A percentile compares a stretch with the other conserved stretches of the same genome.
phyloP scores from a whole-genome alignment of 2,329 filamentous ascomycete genomes.

The Teratosphaeria nubilosa region DNA sequence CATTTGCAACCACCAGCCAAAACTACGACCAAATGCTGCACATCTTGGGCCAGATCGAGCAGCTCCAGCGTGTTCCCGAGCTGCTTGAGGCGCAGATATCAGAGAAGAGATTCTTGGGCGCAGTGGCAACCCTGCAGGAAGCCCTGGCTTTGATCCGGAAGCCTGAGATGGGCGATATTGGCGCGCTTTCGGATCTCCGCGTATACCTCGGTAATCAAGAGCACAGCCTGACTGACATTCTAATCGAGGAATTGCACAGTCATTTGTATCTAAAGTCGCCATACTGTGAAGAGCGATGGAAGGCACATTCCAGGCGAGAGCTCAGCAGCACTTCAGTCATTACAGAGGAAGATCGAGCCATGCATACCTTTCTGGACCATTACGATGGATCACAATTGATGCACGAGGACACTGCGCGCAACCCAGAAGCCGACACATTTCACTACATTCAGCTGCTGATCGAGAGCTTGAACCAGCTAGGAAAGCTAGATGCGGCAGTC shows the following conservation, averaged over 20 bases:
- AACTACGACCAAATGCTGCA: conserved; percentile 85
- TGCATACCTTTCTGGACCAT: conserved; percentile 49
- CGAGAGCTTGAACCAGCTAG: conserved; percentile 82
- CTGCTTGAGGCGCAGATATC: conserved; percentile 89
- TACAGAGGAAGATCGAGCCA: conserved; percentile 41
- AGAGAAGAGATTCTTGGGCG: conserved; percentile 87
- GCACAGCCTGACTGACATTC: conserved; percentile 78
- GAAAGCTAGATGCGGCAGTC: conserved; percentile 72
- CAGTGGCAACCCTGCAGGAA: conserved; percentile 84
- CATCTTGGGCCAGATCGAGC: conserved; percentile 61
- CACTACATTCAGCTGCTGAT: conserved; percentile 81
- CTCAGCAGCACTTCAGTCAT: background rate
- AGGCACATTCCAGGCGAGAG: conserved; percentile 54
- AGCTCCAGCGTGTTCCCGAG: conserved; percentile 79
- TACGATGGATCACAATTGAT: conserved; percentile 48
- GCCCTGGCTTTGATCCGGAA: conserved; percentile 73
- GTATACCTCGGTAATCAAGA: conserved; percentile 91
- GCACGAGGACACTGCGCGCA: conserved; percentile 80
- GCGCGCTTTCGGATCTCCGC: conserved; percentile 73
- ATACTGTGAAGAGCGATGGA: conserved; percentile 95
- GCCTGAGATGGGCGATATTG: conserved; percentile 84
- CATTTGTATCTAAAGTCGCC: conserved; percentile 96
- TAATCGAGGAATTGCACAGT: conserved; percentile 95
- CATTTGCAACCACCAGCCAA: conserved; percentile 76
- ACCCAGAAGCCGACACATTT: conserved; percentile 91